phyloP scores from a whole-genome alignment of 23 red algal species.

The Gracilaria gracilis region DNA sequence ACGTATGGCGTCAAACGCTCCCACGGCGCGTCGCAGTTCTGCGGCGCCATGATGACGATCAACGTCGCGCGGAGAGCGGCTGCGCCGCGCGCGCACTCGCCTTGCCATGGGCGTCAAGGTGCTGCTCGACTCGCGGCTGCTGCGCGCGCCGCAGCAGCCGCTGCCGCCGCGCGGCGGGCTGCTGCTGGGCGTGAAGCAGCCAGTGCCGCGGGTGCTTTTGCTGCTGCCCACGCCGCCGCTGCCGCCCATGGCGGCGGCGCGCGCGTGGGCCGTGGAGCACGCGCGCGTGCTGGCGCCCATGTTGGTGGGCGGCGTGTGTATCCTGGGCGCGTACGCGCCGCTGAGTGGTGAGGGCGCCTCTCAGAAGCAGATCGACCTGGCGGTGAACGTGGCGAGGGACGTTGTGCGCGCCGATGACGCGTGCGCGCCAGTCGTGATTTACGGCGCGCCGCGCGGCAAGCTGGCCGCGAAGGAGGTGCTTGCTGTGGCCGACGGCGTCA shows the following conservation, averaged over 20 bases:
- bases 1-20: no score
- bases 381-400: neutral
- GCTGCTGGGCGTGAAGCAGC: conserved; percentile 18
- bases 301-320: conserved; percentile 37
- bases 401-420: neutral
- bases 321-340: conserved; percentile 41
- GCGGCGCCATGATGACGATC: no score
- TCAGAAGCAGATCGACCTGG: neutral
- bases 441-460: neutral
- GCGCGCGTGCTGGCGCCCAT: conserved; percentile 19
- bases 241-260: neutral
- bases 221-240: conserved; percentile 5
- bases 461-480: neutral
- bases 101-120: conserved; percentile 27
- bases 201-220: neutral
- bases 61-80: neutral
- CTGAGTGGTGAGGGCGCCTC: neutral
- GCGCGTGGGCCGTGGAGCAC: conserved; percentile 34
- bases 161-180: neutral
- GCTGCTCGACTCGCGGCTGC: conserved; percentile 31
- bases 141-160: neutral
- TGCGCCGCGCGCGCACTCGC: neutral
- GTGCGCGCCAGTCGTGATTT: neutral
- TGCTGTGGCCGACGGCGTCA: neutral
- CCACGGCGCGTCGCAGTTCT: no score